Percentiles rank a stretch among this genome's conserved stretches.
Conservation (phyloP, 306 rosid species). For the Begonia fuchsioides region DNA sequence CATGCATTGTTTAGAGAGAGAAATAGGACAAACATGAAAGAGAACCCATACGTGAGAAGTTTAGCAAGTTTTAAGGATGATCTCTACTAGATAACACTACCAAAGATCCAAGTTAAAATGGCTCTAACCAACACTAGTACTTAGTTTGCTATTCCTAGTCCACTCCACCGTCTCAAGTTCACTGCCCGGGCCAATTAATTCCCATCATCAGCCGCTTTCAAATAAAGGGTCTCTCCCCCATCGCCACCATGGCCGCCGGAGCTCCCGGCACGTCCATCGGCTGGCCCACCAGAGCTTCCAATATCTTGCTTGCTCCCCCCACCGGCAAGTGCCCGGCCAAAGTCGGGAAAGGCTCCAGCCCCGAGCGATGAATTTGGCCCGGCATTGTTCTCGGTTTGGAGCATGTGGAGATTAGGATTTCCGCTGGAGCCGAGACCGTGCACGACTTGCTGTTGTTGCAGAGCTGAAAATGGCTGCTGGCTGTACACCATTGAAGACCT, state of each 20-base stretch:
- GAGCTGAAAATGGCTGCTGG: constrained; percentile 63
- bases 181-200: constrained; percentile 24
- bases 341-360: constrained; percentile 57
- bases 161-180: constrained; percentile 1
- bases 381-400: constrained; percentile 47
- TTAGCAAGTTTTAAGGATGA: too few species aligned
- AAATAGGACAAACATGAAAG: too few species aligned
- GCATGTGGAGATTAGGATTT: constrained; percentile 57
- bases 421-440: constrained; percentile 56
- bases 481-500: constrained; percentile 75
- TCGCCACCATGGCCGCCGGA: constrained; percentile 50
- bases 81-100: too few species aligned
- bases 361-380: constrained; percentile 46
- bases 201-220: constrained; percentile 53
- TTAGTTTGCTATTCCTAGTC: constrained; percentile 18
- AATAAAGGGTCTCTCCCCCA: constrained; percentile 71
- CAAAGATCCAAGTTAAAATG: neutral
- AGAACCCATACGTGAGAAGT: too few species aligned
- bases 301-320: constrained; percentile 62
- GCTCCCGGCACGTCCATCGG: constrained; percentile 59
- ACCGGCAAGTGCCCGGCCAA: constrained; percentile 46
- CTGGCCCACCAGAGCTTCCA: constrained; percentile 37
- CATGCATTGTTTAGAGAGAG: too few species aligned
- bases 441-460: constrained; percentile 81
- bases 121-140: neutral